Evolutionary conservation across 202 grass and related monocot genomes (phyloP).

Genomic region (Carex arenaria): DNA sequence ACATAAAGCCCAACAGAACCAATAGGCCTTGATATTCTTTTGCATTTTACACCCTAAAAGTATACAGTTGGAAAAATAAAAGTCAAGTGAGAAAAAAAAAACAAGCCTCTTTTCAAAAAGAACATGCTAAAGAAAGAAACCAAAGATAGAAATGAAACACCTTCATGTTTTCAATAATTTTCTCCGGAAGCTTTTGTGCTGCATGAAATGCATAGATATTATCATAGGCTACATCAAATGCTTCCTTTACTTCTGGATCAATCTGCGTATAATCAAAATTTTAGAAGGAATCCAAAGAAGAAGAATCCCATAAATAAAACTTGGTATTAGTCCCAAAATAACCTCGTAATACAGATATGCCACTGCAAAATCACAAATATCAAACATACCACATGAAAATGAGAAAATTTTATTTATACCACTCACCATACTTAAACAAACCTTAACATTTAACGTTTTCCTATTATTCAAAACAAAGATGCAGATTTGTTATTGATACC

Average conservation of each 20-base stretch:
- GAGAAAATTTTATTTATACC: not conserved
- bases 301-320: not conserved
- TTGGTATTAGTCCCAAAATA: not conserved
- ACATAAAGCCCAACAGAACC: constrained; percentile 94
- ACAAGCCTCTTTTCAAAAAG: not conserved
- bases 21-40: constrained; percentile 83
- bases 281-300: constrained; percentile 5
- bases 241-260: constrained; percentile 82
- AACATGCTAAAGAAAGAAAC: constrained; percentile 5
- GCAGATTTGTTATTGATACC: not conserved
- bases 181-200: constrained; percentile 71
- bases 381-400: not conserved
- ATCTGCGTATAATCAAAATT: constrained; percentile 41
- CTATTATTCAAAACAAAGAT: not conserved
- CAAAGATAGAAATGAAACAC: constrained; percentile 42
- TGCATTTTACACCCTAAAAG: constrained; percentile 82
- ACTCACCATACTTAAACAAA: not conserved
- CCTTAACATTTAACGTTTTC: not conserved
- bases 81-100: constrained; percentile 13
- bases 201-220: constrained; percentile 97
- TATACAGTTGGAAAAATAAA: constrained; percentile 9
- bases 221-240: constrained; percentile 87
- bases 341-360: not conserved
- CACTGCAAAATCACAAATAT: constrained; percentile 6
- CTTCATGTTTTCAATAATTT: constrained; percentile 79